Evolutionary conservation across 2,329 filamentous ascomycete species (phyloP).

Genomic region (Cordyceps fumosorosea): DNA sequence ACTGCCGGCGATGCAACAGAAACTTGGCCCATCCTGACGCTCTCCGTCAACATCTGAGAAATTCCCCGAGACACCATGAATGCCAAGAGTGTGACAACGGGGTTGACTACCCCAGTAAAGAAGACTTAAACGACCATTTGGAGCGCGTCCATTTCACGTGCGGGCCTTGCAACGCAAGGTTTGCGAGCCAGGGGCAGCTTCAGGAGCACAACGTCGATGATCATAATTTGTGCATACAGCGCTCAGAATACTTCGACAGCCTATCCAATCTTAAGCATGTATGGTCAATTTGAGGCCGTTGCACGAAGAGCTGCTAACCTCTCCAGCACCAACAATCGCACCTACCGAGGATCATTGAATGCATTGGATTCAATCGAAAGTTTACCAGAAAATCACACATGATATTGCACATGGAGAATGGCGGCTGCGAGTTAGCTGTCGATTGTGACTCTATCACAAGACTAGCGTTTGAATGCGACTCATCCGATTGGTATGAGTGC

Average conservation of each 20-base stretch:
- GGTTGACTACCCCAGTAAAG: constrained; percentile 1
- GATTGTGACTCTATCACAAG: constrained; percentile 7
- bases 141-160: constrained; percentile 11
- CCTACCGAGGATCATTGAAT: constrained; percentile 11
- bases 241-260: constrained; percentile 8
- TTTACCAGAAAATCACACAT: constrained; percentile 17
- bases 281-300: not conserved
- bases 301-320: not conserved
- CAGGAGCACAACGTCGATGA: constrained; percentile 10
- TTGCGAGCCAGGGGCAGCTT: not conserved
- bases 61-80: not conserved
- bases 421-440: constrained; percentile 15
- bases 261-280: constrained; percentile 16
- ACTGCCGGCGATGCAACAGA: constrained; percentile 11
- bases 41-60: constrained; percentile 6
- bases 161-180: not conserved
- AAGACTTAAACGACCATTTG: constrained; percentile 11
- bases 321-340: constrained; percentile 19
- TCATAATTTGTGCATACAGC: constrained; percentile 17
- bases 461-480: constrained; percentile 12
- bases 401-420: constrained; percentile 22
- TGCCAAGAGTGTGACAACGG: no score
- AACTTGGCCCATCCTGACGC: constrained; percentile 1
- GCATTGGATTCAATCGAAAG: constrained; percentile 15
- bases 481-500: constrained; percentile 15